A percentile compares a stretch with the other conserved stretches of the same genome.
Evolutionary conservation across 116 monocot genomes (phyloP).

Genomic region (Trichopus zeylanicus): DNA sequence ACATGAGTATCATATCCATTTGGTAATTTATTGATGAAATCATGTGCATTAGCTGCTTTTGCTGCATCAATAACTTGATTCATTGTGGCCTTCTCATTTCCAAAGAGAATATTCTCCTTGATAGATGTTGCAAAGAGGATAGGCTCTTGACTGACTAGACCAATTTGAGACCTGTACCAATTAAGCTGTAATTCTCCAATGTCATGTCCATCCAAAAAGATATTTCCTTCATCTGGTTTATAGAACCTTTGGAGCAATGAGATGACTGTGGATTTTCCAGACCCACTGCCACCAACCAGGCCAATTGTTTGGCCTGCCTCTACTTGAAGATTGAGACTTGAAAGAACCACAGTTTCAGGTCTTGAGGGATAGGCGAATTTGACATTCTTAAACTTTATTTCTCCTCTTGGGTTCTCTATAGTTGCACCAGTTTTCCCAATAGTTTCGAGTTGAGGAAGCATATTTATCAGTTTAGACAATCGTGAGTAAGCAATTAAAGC

Average conservation of each 20-base stretch:
- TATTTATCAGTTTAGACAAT: constrained; percentile 25
- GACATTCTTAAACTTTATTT: constrained; percentile 30
- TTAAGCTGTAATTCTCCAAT: constrained; percentile 24
- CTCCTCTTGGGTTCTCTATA: constrained; percentile 17
- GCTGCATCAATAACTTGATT: constrained; percentile 24
- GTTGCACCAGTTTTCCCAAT: constrained; percentile 5
- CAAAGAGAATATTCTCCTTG: constrained; percentile 51
- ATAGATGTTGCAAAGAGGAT: constrained; percentile 47
- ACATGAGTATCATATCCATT: constrained; percentile 35
- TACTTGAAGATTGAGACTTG: constrained; percentile 21
- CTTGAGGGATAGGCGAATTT: constrained; percentile 43
- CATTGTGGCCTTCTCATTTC: constrained; percentile 38
- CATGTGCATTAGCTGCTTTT: constrained; percentile 42
- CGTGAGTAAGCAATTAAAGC: constrained; percentile 16
- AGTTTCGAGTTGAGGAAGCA: constrained; percentile 20
- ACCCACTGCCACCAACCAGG: constrained; percentile 46
- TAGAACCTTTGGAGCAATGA: constrained; percentile 49
- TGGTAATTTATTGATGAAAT: constrained; percentile 40
- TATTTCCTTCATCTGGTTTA: constrained; percentile 23
- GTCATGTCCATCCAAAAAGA: constrained; percentile 36
- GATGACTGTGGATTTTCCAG: constrained; percentile 43
- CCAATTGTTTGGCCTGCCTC: constrained; percentile 30
- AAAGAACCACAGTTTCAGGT: constrained; percentile 21
- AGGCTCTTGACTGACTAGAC: constrained; percentile 52
- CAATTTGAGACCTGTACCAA: constrained; percentile 43